Evolutionary conservation across 2,329 filamentous ascomycete species (phyloP).

Genomic region (Penicillium sp.): DNA sequence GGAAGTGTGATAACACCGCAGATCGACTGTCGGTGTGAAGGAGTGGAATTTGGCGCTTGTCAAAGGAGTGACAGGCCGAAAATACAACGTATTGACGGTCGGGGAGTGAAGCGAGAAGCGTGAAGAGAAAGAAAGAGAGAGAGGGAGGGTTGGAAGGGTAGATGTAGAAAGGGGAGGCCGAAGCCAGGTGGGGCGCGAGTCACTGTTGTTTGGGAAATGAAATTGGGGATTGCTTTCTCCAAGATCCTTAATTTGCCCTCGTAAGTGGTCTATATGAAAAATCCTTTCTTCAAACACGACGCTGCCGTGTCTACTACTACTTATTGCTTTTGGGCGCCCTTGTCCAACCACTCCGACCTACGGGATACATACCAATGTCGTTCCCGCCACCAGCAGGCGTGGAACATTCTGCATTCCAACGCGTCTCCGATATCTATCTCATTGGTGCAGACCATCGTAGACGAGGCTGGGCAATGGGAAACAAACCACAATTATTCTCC

Average conservation of each 20-base stretch:
- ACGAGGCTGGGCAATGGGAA: slow-evolving; percentile 17
- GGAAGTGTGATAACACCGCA: slow-evolving; percentile 34
- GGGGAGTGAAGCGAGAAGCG: slow-evolving; percentile 1
- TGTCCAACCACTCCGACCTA: slow-evolving; percentile 19
- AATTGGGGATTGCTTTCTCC: not conserved
- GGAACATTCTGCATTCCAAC: slow-evolving; percentile 28
- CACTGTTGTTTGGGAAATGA: not conserved
- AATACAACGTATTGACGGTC: slow-evolving; percentile 23
- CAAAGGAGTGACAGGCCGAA: slow-evolving; percentile 36
- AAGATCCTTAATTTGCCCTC: not conserved
- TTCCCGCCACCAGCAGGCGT: slow-evolving; percentile 18
- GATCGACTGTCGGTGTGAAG: slow-evolving; percentile 33
- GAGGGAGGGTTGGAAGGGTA: slow-evolving; percentile 8
- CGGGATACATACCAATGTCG: slow-evolving; percentile 15
- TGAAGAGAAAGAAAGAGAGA: not conserved
- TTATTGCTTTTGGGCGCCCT: slow-evolving; percentile 15
- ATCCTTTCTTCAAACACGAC: not conserved
- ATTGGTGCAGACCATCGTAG: slow-evolving; percentile 7
- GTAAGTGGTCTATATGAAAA: not conserved
- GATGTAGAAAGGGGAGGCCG: slow-evolving; percentile 16
- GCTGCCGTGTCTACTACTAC: slow-evolving; percentile 2
- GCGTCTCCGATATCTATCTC: slow-evolving; percentile 1
- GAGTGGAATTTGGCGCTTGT: slow-evolving; percentile 15
- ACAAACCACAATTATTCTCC: slow-evolving; percentile 12
- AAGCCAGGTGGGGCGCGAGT: slow-evolving; percentile 13